phyloP scores from a whole-genome alignment of 2,329 filamentous ascomycete genomes.

The Claviceps africana region DNA sequence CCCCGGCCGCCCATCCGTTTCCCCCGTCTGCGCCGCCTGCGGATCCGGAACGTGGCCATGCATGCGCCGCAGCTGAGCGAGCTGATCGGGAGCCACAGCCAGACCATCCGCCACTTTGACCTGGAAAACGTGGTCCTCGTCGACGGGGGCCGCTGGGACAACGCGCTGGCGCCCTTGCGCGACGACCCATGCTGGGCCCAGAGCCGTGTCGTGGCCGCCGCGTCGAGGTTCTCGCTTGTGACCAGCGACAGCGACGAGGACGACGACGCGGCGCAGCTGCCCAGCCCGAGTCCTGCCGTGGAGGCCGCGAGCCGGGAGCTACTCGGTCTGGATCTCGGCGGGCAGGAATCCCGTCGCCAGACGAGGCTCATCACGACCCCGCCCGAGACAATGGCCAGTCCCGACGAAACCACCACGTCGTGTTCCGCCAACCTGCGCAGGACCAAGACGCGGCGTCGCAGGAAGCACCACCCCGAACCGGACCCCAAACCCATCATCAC shows the following conservation, averaged over 20 bases:
- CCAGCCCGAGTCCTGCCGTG: slow-evolving; percentile 38
- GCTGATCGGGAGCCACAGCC: slow-evolving; percentile 53
- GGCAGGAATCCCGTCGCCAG: slow-evolving; percentile 22
- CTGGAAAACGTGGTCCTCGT: slow-evolving; percentile 63
- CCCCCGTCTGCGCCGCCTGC: slow-evolving; percentile 51
- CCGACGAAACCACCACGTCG: slow-evolving; percentile 20
- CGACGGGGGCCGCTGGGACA: slow-evolving; percentile 61
- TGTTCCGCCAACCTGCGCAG: slow-evolving; percentile 33
- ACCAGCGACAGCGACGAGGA: slow-evolving; percentile 20
- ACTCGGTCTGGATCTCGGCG: slow-evolving; percentile 24
- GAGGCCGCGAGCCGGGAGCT: slow-evolving; percentile 38
- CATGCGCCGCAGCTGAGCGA: slow-evolving; percentile 55
- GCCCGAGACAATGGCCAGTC: slow-evolving; percentile 15
- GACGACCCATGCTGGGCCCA: slow-evolving; percentile 24
- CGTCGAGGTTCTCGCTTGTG: slow-evolving; percentile 21
- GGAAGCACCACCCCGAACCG: slow-evolving; percentile 19
- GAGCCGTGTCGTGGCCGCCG: slow-evolving; percentile 11
- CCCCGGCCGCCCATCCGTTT: slow-evolving; percentile 47
- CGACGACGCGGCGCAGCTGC: slow-evolving; percentile 16
- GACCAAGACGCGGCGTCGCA: slow-evolving; percentile 22
- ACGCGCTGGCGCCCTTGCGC: slow-evolving; percentile 59
- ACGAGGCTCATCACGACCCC: too few species aligned
- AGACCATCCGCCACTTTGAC: slow-evolving; percentile 60
- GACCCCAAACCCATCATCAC: slow-evolving; percentile 27
- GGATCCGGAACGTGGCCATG: slow-evolving; percentile 59